Base-by-base conservation (phyloP, 177 flowering plant genomes). In the Vitis hybrid region DNA sequence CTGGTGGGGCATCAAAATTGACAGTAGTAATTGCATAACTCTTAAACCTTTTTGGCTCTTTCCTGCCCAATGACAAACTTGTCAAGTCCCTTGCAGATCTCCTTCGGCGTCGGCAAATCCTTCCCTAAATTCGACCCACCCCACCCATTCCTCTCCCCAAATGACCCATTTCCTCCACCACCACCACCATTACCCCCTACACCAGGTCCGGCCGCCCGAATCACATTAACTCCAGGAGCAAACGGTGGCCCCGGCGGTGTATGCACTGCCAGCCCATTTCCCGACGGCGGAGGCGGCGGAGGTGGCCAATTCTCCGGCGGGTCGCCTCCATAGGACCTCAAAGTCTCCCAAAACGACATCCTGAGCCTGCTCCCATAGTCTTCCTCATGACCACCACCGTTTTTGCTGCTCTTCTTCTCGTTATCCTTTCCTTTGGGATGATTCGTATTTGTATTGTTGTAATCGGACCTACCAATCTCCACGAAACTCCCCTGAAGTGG, bases 401-500 rank as follows among this genome's bases (percentile, higher is more conserved):
- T 52, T 3, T 48, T 73, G 15, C 49, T 24, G 11, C 27, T 56
- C 64, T 74, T 80, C 71, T 67, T 73, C 4, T 80, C 76, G 52
- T 52, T 59, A n/a, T 70, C 71, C 51, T 69, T 78, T 27, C 67
- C 68, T 21, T 55, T 74, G 21, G 59, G 75, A 21, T 62, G 70
- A 6, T 11, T 56, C 4, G 64, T 11, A 54, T 21, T 15, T 19
- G 11, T 57, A 18, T 69, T 63, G 32, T 19, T 50, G 27, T 46
- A 49, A 13, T 60, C 64, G 56, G 79, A 74, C 61, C 89, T 74
- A 5, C 88, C 92, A 75, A 92, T 90, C 87, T 95, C 99, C 1
- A 89, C 58, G 71, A 93, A 95, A 68, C 85, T 90, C 1, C 99
- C 99, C 74, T 90, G 98, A 9, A 95, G 76, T 5, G 98, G 96